Evolutionary conservation across 1,284 basidiomycete genomes (phyloP).

Genomic region (Austroboletus novae-zelandiae): DNA sequence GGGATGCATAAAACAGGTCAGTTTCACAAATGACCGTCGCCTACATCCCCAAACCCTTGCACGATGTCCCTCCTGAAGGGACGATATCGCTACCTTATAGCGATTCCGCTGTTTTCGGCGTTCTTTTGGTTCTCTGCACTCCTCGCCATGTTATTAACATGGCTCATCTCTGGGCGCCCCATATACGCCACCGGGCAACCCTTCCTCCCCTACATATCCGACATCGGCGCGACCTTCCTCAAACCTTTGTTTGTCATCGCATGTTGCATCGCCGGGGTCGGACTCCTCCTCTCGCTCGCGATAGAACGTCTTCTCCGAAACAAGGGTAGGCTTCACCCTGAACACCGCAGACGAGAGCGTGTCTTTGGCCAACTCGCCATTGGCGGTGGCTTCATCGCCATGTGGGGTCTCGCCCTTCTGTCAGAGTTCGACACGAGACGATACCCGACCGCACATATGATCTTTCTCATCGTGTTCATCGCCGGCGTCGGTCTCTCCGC

Average conservation of each 20-base stretch:
- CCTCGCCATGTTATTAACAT: constrained; percentile 65
- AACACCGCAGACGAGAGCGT: constrained; percentile 55
- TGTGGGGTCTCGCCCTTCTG: constrained; percentile 53
- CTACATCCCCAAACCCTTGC: neutral
- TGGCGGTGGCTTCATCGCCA: constrained; percentile 58
- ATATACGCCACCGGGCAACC: constrained; percentile 50
- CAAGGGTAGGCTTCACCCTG: constrained; percentile 58
- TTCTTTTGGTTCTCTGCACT: constrained; percentile 66
- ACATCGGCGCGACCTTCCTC: constrained; percentile 64
- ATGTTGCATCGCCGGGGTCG: constrained; percentile 56
- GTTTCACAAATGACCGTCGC: neutral
- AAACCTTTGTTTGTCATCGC: constrained; percentile 71
- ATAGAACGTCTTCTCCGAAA: constrained; percentile 64
- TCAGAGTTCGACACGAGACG: constrained; percentile 66
- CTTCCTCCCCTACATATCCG: constrained; percentile 68
- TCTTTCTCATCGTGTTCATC: constrained; percentile 65
- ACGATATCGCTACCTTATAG: constrained; percentile 56
- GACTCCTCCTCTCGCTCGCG: constrained; percentile 57
- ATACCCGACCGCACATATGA: constrained; percentile 47
- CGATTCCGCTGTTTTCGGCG: constrained; percentile 58
- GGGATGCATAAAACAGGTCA: constrained; percentile 10
- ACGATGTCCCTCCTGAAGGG: constrained; percentile 15
- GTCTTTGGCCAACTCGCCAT: constrained; percentile 56
- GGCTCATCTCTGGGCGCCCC: constrained; percentile 50
- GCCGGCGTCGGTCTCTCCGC: constrained; percentile 63